A percentile compares a stretch with the other conserved stretches of the same genome.
Evolutionary conservation across 768 basidiomycete genomes (phyloP).

Genomic region (Boletus coccyginus): DNA sequence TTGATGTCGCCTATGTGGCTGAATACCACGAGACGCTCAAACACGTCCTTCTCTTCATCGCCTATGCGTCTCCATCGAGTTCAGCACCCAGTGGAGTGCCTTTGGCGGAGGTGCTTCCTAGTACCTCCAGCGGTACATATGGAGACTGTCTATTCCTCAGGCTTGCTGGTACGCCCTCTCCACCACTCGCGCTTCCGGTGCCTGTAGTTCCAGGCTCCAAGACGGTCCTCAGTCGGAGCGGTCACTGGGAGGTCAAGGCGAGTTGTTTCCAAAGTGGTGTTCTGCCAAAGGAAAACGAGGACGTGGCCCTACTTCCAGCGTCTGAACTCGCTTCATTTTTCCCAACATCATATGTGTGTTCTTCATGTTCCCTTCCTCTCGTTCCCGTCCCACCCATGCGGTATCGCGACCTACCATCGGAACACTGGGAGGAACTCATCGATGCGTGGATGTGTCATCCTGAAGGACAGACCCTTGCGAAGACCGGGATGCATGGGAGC

Average conservation of each 20-base stretch:
- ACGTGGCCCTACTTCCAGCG: constrained; percentile 61
- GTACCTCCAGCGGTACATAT: constrained; percentile 36
- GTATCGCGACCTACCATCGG: constrained; percentile 89
- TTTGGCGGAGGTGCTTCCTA: constrained; percentile 61
- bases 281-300: constrained; percentile 22
- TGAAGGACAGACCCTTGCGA: constrained; percentile 70
- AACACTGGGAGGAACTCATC: constrained; percentile 96
- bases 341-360: constrained; percentile 71
- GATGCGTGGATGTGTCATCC: constrained; percentile 99
- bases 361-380: constrained; percentile 76
- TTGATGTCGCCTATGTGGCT: constrained; percentile 52
- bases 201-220: constrained; percentile 59
- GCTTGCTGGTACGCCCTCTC: constrained; percentile 54
- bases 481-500: constrained; percentile 38
- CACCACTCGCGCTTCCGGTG: constrained; percentile 55
- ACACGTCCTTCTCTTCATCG: constrained; percentile 74
- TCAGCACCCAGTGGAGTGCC: constrained; percentile 43
- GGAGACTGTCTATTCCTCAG: constrained; percentile 63
- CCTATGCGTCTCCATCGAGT: constrained; percentile 19
- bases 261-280: constrained; percentile 28
- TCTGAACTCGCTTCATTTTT: constrained; percentile 51
- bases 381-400: constrained; percentile 47
- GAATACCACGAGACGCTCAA: constrained; percentile 88
- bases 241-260: constrained; percentile 75
- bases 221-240: constrained; percentile 50